phyloP scores from a whole-genome alignment of 768 basidiomycete genomes.

The Boletus reticuloceps region DNA sequence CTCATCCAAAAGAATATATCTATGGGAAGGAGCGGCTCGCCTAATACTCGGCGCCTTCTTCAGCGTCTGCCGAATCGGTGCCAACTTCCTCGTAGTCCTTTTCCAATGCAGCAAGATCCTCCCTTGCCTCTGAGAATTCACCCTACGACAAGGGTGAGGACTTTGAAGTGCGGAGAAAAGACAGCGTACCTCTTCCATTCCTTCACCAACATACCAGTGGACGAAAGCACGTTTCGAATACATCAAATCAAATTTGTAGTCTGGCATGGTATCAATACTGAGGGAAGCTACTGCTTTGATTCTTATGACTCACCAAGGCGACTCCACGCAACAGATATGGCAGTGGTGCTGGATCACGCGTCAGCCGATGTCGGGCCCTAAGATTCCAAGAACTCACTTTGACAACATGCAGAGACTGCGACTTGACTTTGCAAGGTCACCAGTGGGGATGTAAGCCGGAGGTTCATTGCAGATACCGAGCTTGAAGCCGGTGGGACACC shows the following conservation, averaged over 20 bases:
- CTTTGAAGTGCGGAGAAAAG: background rate
- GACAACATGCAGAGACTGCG: conserved; percentile 98
- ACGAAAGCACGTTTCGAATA: conserved; percentile 95
- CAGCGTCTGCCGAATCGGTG: conserved; percentile 70
- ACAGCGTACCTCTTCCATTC: conserved; percentile 85
- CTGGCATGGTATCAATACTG: conserved; percentile 34
- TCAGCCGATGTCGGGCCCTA: background rate
- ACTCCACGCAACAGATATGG: conserved; percentile 93
- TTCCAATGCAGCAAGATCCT: conserved; percentile 96
- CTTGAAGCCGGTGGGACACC: conserved; percentile 98
- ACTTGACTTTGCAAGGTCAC: conserved; percentile 91
- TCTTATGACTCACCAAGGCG: conserved; percentile 56
- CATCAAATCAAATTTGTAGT: conserved; percentile 98
- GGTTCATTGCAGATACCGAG: conserved; percentile 98
- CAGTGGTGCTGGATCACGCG: conserved; percentile 61
- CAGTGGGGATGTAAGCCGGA: conserved; percentile 86
- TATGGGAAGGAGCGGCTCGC: background rate
- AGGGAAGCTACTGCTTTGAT: background rate
- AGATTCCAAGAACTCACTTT: conserved; percentile 48
- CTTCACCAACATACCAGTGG: conserved; percentile 97
- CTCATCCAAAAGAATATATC: conserved; percentile 4
- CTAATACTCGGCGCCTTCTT: conserved; percentile 57
- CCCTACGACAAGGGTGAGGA: conserved; percentile 45
- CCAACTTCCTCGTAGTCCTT: conserved; percentile 93
- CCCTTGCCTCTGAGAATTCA: conserved; percentile 97